phyloP scores from a whole-genome alignment of 139 green algal species.

The Asterochloris erici region DNA sequence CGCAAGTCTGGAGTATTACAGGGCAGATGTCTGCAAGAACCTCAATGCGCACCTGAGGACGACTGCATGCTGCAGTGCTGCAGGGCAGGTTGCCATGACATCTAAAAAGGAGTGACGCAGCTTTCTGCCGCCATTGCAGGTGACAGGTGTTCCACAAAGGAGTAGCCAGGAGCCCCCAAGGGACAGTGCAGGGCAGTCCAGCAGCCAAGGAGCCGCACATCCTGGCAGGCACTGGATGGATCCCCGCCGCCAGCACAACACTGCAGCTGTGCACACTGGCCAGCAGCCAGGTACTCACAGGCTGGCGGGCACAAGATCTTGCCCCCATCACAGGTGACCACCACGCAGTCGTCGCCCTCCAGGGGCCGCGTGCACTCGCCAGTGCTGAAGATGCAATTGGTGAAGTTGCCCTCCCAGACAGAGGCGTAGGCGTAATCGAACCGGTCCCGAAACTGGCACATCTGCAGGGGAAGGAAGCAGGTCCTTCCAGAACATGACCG shows the following conservation, averaged over 20 bases:
- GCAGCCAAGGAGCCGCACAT: too few relatives aligned
- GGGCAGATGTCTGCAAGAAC: too few relatives aligned
- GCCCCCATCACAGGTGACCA: conserved; percentile 40
- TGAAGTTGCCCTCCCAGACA: conserved; percentile 56
- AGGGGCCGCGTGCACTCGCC: conserved; percentile 45
- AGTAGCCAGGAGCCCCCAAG: too few relatives aligned
- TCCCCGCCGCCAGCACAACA: not conserved
- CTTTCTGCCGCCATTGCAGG: too few relatives aligned
- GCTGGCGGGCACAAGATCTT: conserved; percentile 38
- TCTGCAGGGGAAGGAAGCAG: not conserved
- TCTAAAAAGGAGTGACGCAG: too few relatives aligned
- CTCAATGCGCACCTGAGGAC: too few relatives aligned
- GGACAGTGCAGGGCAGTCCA: too few relatives aligned
- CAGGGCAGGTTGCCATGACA: too few relatives aligned
- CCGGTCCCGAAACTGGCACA: not conserved
- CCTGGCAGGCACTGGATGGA: too few relatives aligned
- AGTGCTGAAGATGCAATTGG: conserved; percentile 37
- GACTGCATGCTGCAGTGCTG: too few relatives aligned
- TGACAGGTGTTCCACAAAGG: too few relatives aligned
- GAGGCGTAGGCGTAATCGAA: conserved; percentile 52
- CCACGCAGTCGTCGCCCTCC: conserved; percentile 52
- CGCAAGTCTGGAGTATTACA: too few relatives aligned
- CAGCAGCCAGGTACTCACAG: conserved; percentile 9
- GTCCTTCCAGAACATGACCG: not conserved
- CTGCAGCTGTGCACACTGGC: not conserved